Evolutionary conservation across 2,329 filamentous ascomycete genomes (phyloP).

Genomic region (Aspergillus sp.): DNA sequence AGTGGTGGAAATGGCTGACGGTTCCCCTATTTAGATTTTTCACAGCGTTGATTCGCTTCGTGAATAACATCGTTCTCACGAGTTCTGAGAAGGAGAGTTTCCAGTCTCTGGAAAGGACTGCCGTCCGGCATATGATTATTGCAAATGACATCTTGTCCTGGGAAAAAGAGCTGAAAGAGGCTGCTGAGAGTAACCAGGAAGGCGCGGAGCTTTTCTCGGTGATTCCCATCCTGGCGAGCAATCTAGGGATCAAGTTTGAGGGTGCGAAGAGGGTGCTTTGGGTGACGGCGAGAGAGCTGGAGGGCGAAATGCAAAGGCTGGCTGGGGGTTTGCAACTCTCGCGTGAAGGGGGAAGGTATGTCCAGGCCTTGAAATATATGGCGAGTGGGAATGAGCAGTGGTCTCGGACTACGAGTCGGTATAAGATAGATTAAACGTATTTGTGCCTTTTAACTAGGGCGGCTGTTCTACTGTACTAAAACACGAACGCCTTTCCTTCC

Average conservation of each 20-base stretch:
- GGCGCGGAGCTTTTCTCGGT: not conserved
- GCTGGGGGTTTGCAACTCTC: not conserved
- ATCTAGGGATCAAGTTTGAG: not conserved
- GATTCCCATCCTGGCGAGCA: not conserved
- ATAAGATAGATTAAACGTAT: not conserved
- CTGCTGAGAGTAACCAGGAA: not conserved
- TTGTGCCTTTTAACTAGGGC: no score
- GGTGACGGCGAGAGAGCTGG: not conserved
- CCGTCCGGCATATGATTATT: not conserved
- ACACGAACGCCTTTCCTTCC: constrained; percentile 23
- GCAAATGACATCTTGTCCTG: not conserved
- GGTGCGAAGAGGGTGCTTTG: not conserved
- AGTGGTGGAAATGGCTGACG: not conserved
- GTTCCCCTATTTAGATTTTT: not conserved
- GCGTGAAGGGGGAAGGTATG: not conserved
- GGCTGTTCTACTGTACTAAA: constrained; percentile 8
- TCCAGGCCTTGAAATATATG: not conserved
- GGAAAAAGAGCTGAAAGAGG: not conserved
- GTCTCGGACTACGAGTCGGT: not conserved
- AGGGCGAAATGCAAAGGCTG: not conserved
- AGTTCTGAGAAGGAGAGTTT: not conserved
- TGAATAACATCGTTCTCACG: not conserved
- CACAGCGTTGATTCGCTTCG: not conserved
- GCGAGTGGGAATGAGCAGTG: constrained; percentile 1
- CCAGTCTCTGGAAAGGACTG: not conserved